A percentile compares a stretch with the other conserved stretches of the same genome.
These are phyloP conservation scores for Lichtheimia corymbifera DNA, from an alignment of 371 early-diverging fungal genomes.

Conservation along the genomic window DNA sequence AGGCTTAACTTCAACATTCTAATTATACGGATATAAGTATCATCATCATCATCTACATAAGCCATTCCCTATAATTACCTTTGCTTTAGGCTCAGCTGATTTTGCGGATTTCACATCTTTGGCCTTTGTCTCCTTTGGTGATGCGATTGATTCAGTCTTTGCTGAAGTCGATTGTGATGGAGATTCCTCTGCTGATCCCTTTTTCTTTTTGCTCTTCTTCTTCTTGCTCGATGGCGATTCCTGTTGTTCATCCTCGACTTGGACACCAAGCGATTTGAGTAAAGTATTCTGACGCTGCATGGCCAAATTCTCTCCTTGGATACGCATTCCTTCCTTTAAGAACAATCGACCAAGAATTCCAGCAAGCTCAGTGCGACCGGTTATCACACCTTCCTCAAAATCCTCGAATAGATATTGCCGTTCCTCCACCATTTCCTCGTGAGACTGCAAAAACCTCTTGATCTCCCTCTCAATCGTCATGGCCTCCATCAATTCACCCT, in stretches of 20 bases:
- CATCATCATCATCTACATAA: no score
- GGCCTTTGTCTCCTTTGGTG: not conserved
- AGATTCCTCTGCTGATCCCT: slow-evolving; percentile 6
- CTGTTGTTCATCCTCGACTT: slow-evolving; percentile 2
- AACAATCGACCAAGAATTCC: slow-evolving; percentile 71
- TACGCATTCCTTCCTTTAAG: slow-evolving; percentile 70
- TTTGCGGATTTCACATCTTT: no score
- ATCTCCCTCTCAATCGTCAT: slow-evolving; percentile 42
- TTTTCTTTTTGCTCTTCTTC: slow-evolving; percentile 46
- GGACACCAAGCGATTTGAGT: slow-evolving; percentile 52
- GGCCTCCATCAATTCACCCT: slow-evolving; percentile 67
- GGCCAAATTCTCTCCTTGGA: slow-evolving; percentile 68
- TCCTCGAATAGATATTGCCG: slow-evolving; percentile 63
- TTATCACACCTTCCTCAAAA: slow-evolving; percentile 67
- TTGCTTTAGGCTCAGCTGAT: no score
- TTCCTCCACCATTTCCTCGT: slow-evolving; percentile 52
- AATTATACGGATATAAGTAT: no score
- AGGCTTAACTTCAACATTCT: no score
- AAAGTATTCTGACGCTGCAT: slow-evolving; percentile 66
- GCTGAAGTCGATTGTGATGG: not conserved
- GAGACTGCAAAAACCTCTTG: slow-evolving; percentile 38
- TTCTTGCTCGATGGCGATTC: slow-evolving; percentile 4
- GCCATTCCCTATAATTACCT: no score
- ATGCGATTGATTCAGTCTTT: not conserved
- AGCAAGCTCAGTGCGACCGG: slow-evolving; percentile 66